Percentiles rank a stretch among this genome's conserved stretches.
Evolutionary conservation across 2,329 filamentous ascomycete genomes (phyloP).

Genomic region (Trichoderma guizhouense): DNA sequence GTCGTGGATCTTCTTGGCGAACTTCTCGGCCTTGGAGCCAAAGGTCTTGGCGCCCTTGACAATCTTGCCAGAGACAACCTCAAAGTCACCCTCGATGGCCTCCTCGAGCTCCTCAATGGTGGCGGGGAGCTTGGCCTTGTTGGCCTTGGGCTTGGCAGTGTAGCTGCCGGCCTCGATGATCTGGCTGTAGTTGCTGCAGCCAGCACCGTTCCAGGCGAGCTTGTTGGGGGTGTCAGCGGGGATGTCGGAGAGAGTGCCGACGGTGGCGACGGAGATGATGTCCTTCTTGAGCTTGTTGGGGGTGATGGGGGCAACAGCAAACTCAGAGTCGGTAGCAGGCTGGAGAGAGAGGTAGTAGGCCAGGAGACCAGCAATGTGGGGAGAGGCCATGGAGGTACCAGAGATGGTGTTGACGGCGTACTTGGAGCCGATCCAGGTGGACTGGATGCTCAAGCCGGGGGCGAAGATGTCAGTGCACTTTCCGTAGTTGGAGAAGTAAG

Average conservation of each 20-base stretch:
- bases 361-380: constrained; percentile 91
- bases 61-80: constrained; percentile 54
- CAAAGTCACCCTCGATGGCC: constrained; percentile 59
- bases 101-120: constrained; percentile 59
- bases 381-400: constrained; percentile 98
- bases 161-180: constrained; percentile 75
- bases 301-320: constrained; percentile 82
- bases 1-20: constrained; percentile 61
- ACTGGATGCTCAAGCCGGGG: constrained; percentile 92
- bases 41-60: constrained; percentile 52
- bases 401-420: constrained; percentile 98
- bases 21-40: constrained; percentile 56
- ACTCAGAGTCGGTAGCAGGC: constrained; percentile 84
- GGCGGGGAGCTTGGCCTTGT: constrained; percentile 33
- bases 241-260: constrained; percentile 74
- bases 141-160: constrained; percentile 40
- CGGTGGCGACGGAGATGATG: constrained; percentile 78
- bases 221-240: constrained; percentile 86
- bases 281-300: constrained; percentile 91
- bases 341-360: constrained; percentile 98
- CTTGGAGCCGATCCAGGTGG: constrained; percentile 97
- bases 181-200: constrained; percentile 82
- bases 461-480: constrained; percentile 99
- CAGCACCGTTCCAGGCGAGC: constrained; percentile 98
- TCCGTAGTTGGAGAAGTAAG: constrained; percentile 99